Conservation (phyloP, 2,329 filamentous ascomycete species). For the Drechslerella stenobrocha region DNA sequence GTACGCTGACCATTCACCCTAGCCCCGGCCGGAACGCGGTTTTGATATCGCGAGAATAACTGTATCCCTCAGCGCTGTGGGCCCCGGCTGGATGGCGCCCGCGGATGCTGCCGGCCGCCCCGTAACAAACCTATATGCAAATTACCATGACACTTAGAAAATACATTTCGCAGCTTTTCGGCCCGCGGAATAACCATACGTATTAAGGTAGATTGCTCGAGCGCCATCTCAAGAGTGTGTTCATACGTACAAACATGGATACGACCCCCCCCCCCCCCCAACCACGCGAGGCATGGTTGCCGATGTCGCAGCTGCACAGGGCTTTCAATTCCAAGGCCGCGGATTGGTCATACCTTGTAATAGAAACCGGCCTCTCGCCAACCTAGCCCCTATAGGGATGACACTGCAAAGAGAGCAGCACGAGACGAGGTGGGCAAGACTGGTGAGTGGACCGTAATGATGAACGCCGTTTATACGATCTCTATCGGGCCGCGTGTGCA, state of each 20-base stretch:
- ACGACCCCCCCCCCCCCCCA: too few species aligned
- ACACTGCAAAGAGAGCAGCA: too few species aligned
- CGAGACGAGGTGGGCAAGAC: neutral
- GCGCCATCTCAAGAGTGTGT: too few species aligned
- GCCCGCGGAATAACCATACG: too few species aligned
- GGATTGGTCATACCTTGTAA: conserved; percentile 1
- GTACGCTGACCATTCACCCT: too few species aligned
- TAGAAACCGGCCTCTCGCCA: neutral
- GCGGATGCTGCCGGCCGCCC: neutral
- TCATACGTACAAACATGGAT: too few species aligned
- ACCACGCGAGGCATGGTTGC: neutral
- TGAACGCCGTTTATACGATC: conserved; percentile 7
- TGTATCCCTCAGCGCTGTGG: neutral
- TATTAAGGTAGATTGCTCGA: too few species aligned
- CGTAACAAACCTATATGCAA: too few species aligned
- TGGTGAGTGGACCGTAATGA: too few species aligned
- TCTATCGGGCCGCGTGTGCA: neutral
- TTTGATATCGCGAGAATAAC: neutral
- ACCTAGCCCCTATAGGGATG: neutral
- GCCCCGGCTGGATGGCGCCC: neutral
- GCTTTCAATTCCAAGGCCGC: neutral
- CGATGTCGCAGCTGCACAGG: neutral
- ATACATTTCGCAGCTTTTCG: neutral
- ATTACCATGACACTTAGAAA: neutral
- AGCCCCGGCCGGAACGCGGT: too few species aligned